These are phyloP conservation scores for Xanthoparmelia taractica DNA, from an alignment of 495 filamentous ascomycete species.

Conservation along the genomic window DNA sequence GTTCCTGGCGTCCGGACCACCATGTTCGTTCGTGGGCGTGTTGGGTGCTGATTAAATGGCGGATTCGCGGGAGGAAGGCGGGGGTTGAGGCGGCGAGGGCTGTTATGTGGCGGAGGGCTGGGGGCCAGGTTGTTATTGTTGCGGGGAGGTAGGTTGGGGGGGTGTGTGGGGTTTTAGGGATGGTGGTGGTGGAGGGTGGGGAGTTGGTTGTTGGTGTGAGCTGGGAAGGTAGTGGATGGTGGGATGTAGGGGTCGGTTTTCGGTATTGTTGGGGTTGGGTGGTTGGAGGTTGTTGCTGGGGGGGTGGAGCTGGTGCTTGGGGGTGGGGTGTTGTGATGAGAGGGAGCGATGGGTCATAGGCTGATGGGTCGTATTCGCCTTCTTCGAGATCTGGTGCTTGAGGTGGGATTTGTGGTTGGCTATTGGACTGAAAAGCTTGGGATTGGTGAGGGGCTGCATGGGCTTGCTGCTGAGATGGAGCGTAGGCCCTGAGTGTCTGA, in stretches of 20 bases:
- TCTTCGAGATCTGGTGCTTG: constrained; percentile 13
- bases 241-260: too few species aligned
- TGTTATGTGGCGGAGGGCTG: constrained; percentile 55
- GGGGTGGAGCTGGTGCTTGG: not conserved
- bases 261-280: constrained; percentile 12
- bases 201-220: too few species aligned
- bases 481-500: constrained; percentile 41
- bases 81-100: constrained; percentile 48
- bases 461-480: constrained; percentile 25
- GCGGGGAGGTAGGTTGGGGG: constrained; percentile 38
- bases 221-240: too few species aligned
- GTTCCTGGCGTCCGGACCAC: constrained; percentile 47
- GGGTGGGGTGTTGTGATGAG: constrained; percentile 33
- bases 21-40: constrained; percentile 58
- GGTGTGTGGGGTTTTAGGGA: not conserved
- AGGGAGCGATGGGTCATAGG: constrained; percentile 41
- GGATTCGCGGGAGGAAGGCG: constrained; percentile 33
- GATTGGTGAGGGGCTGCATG: constrained; percentile 1
- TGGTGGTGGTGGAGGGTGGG: constrained; percentile 4
- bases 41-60: constrained; percentile 54
- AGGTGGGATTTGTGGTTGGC: not conserved
- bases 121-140: constrained; percentile 57
- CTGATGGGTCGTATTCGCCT: constrained; percentile 20
- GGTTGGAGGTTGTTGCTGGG: constrained; percentile 9
- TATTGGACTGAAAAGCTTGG: not conserved